phyloP scores from a whole-genome alignment of 2,329 filamentous ascomycete genomes.

The Phialemonium atrogriseum region DNA sequence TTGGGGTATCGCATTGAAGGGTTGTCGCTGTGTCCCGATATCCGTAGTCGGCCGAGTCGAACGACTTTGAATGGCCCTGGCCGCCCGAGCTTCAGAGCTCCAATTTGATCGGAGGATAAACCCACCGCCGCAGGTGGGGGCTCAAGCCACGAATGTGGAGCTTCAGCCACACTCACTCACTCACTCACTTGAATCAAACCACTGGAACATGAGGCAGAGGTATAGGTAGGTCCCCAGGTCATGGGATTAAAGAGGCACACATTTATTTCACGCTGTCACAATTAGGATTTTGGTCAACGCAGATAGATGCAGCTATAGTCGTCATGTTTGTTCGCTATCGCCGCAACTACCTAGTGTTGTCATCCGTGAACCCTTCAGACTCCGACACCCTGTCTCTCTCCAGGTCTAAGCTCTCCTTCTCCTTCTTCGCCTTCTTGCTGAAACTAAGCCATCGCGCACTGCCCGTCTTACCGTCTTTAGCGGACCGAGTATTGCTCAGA shows the following conservation, averaged over 20 bases:
- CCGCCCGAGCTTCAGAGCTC: constrained; percentile 1
- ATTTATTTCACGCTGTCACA: neutral
- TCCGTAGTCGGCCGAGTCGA: too few relatives aligned
- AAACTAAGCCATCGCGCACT: constrained; percentile 38
- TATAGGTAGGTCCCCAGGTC: too few relatives aligned
- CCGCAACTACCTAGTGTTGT: neutral
- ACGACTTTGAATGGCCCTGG: too few relatives aligned
- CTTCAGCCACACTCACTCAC: neutral
- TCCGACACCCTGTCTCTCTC: constrained; percentile 27
- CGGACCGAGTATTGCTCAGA: constrained; percentile 27
- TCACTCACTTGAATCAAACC: too few relatives aligned
- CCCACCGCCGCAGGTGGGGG: too few relatives aligned
- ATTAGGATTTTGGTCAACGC: too few relatives aligned
- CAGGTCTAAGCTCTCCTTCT: constrained; percentile 47
- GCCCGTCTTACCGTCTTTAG: constrained; percentile 28
- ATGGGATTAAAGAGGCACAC: neutral
- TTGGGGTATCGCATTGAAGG: too few relatives aligned
- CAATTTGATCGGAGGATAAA: too few relatives aligned
- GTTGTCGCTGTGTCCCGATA: too few relatives aligned
- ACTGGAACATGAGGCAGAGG: too few relatives aligned
- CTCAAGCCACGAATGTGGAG: neutral
- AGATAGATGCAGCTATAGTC: neutral
- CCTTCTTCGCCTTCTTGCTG: constrained; percentile 52
- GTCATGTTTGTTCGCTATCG: too few relatives aligned
- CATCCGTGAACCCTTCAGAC: constrained; percentile 8